Evolutionary conservation across 139 green algal species (phyloP).

Genomic region (Asterochloris sp.): DNA sequence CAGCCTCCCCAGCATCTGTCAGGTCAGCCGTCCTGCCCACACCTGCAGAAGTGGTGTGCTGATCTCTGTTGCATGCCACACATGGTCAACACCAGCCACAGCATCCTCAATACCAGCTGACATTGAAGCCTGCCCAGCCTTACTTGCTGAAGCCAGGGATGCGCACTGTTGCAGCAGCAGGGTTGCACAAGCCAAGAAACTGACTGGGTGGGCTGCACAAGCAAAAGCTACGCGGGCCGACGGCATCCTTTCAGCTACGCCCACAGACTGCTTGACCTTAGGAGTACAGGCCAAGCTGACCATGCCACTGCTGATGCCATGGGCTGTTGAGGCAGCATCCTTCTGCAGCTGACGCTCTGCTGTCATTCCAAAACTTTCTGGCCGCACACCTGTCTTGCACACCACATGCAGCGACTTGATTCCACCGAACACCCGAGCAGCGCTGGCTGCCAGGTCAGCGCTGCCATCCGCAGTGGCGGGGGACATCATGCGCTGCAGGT

Average conservation of each 20-base stretch:
- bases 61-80: not conserved
- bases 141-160: too few relatives aligned
- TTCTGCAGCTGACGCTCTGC: not conserved
- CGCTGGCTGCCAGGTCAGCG: slow-evolving; percentile 4
- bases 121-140: too few relatives aligned
- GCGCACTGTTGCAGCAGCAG: not conserved
- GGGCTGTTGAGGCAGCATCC: not conserved
- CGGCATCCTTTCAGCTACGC: not conserved
- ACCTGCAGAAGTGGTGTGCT: not conserved
- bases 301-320: not conserved
- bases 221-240: not conserved
- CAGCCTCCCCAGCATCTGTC: slow-evolving; percentile 13
- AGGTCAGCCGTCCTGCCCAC: slow-evolving; percentile 14
- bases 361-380: not conserved
- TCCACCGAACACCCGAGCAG: slow-evolving; percentile 8
- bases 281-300: too few relatives aligned
- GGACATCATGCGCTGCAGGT: too few relatives aligned
- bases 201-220: not conserved
- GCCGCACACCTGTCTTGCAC: slow-evolving; percentile 25
- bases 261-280: not conserved
- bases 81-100: not conserved
- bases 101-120: not conserved
- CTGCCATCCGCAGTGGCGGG: slow-evolving; percentile 14
- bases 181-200: not conserved
- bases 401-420: slow-evolving; percentile 24